Base-by-base conservation (phyloP, 2,329 filamentous ascomycete genomes). In the Albophoma yamanashiensis region DNA sequence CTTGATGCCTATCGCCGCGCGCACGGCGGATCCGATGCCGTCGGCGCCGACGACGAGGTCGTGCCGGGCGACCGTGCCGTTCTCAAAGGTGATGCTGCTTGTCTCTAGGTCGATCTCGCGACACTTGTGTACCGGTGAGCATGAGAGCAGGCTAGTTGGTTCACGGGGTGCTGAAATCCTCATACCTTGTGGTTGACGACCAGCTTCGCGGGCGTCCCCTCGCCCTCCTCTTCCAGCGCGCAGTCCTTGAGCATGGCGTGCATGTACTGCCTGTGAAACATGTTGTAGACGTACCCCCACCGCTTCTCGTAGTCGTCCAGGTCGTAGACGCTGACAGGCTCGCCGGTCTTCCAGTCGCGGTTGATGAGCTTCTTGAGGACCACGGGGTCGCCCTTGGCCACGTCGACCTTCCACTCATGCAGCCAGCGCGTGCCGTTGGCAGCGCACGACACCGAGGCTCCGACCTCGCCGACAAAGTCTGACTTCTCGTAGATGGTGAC, bases 221-320 rank as follows among this genome's bases (percentile, higher is more conserved):
- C 73, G 0, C 85, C 84, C 53, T 76, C 69, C 45, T 78, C 75
- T 9, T 79, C 77, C 62, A 83, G 60, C 0, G 85, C 86, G 57
- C 76, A 75, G 25, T 87, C 83, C 74, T 81, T 85, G 31, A 89
- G 70, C 84, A 88, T 88, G 8, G 75, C 68, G 65, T 89, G 86
- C 86, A 89, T 88, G 62, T 88, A 79, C 66, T 87, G 82, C 0
- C 86, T 77, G 67, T 89, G 86, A 64, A 89, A 89, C 83, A 87
- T 87, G 70, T 88, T 85, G 69, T 88, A 87, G 0, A 82, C 77
- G 27, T 83, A 81, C 15, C 85, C 85, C 85, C 85, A 89, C 59
- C 75, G 76, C 72, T 83, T 68, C 70, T 89, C 81, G 60, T 89
- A 89, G 67, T 89, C 86, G 14, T 74, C 79, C 22, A 89, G 71